These are phyloP conservation scores for Eucalyptus viminalis DNA, from an alignment of 345 rosid genomes.

Conservation along the genomic window DNA sequence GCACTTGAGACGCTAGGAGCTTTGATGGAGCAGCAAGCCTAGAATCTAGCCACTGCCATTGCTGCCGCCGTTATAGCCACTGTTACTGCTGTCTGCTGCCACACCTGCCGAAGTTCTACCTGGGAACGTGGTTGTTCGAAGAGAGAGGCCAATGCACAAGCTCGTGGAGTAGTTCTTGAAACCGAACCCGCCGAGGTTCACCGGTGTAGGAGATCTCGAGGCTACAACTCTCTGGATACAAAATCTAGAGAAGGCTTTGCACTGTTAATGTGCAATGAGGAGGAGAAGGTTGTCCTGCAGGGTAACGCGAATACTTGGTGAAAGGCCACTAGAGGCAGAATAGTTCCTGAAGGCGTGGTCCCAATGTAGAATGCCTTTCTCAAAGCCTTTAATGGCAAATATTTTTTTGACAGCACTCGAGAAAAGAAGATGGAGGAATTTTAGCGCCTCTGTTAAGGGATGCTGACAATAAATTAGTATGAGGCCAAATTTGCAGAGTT, in stretches of 20 bases:
- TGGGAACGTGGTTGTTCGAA: fast-evolving
- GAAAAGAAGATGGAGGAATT: too few relatives aligned
- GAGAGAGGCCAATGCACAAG: too few relatives aligned
- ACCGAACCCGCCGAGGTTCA: fast-evolving
- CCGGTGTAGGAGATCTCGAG: too few relatives aligned
- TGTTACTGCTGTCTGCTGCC: fast-evolving
- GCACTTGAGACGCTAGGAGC: too few relatives aligned
- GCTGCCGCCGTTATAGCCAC: fast-evolving
- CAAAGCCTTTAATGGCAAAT: too few relatives aligned
- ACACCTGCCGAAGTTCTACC: too few relatives aligned
- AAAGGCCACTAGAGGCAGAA: too few relatives aligned
- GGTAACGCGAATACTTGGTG: fast-evolving
- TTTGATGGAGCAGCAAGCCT: fast-evolving
- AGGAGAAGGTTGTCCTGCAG: too few relatives aligned
- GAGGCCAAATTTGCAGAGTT: too few relatives aligned
- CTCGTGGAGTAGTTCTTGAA: too few relatives aligned
- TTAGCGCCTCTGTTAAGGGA: fast-evolving
- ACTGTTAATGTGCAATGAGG: too few relatives aligned
- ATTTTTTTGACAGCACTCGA: fast-evolving
- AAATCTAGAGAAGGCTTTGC: too few relatives aligned
- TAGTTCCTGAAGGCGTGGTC: fast-evolving
- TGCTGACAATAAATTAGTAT: fast-evolving
- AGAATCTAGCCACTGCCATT: fast-evolving
- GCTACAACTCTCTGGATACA: fast-evolving
- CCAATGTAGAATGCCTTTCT: fast-evolving